Evolutionary conservation across 1,139 yeast genomes (phyloP).

Genomic region (Pichia sp.): DNA sequence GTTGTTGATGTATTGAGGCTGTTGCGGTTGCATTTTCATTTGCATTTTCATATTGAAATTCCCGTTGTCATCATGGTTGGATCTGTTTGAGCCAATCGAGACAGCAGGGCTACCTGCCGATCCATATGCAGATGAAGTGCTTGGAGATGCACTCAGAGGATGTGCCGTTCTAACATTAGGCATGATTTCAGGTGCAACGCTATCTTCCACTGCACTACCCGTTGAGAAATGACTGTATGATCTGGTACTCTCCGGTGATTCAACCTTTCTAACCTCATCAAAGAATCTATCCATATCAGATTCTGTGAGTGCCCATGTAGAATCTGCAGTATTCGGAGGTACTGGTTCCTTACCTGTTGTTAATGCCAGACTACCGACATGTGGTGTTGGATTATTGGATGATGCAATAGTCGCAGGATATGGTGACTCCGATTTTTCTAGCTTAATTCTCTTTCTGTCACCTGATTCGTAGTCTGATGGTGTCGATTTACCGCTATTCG

Average conservation of each 20-base stretch:
- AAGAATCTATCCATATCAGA: slow-evolving; percentile 45
- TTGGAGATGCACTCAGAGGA: background rate
- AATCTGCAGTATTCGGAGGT: background rate
- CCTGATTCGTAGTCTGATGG: background rate
- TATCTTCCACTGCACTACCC: slow-evolving; percentile 55
- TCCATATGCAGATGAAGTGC: background rate
- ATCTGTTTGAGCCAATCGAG: background rate
- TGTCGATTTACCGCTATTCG: background rate
- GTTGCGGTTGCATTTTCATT: background rate
- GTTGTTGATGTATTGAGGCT: background rate
- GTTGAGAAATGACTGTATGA: slow-evolving; percentile 43
- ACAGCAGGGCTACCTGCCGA: background rate
- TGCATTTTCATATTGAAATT: background rate
- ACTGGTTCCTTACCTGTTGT: background rate
- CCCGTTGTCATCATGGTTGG: background rate
- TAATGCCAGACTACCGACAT: background rate
- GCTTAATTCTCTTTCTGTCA: slow-evolving; percentile 5
- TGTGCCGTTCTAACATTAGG: slow-evolving; percentile 32
- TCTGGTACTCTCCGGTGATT: slow-evolving; percentile 25
- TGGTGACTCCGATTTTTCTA: background rate
- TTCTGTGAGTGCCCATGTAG: slow-evolving; percentile 21
- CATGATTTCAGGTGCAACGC: slow-evolving; percentile 55
- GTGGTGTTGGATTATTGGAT: background rate
- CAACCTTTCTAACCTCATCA: slow-evolving; percentile 33
- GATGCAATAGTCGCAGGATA: background rate